Evolutionary conservation across 1,284 basidiomycete genomes (phyloP).

Genomic region (Ustilago trichophora): DNA sequence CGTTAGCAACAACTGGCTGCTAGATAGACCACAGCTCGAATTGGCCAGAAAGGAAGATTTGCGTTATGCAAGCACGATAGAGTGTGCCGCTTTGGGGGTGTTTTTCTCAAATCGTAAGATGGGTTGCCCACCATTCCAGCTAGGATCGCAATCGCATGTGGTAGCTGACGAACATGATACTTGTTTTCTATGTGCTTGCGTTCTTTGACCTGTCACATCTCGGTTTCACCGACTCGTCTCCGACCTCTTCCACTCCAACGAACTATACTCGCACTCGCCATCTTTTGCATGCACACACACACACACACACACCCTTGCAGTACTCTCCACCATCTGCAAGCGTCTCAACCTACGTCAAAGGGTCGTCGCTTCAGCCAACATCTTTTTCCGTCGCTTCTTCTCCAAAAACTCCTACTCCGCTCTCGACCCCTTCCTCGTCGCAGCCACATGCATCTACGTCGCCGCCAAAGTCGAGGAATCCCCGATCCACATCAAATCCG

Average conservation of each 20-base stretch:
- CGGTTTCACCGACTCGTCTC: no score
- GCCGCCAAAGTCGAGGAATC: conserved; percentile 97
- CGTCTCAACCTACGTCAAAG: conserved; percentile 84
- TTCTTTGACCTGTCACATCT: no score
- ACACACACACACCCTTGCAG: no score
- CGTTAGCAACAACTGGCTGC: conserved; percentile 63
- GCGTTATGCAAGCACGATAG: conserved; percentile 46
- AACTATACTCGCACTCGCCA: no score
- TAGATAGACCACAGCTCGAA: conserved; percentile 53
- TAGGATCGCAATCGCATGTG: no score
- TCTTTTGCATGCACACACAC: no score
- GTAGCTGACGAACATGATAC: no score
- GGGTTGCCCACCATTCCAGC: no score
- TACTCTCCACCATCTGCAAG: conserved; percentile 86
- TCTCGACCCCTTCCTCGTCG: conserved; percentile 90
- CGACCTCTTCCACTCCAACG: no score
- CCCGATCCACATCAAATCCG: conserved; percentile 90
- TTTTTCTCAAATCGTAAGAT: conserved; percentile 61
- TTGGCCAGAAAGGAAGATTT: conserved; percentile 57
- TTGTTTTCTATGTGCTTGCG: no score
- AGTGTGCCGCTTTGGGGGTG: conserved; percentile 56
- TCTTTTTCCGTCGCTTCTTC: conserved; percentile 95
- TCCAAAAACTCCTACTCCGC: conserved; percentile 75
- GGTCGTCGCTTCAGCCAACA: conserved; percentile 88
- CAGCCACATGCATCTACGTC: conserved; percentile 91